Evolutionary conservation across 306 rosid species (phyloP), one percentile per base, ranked within the genome.

Genomic region (Alnus rubra): DNA sequence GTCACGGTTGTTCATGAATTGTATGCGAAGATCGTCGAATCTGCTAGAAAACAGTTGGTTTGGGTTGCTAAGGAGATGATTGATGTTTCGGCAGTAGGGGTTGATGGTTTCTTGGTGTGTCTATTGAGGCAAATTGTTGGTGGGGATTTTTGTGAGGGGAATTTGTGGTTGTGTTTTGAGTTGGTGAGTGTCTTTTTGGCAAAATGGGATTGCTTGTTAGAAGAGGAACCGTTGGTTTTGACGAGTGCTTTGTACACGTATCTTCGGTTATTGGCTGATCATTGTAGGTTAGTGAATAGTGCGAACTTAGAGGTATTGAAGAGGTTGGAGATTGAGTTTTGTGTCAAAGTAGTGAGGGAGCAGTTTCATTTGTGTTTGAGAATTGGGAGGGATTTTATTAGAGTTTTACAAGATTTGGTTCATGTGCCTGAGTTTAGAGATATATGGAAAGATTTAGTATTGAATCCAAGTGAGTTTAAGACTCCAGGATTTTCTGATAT

Each of bases 361-460:
- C 86, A 90, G 68, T 94, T 94, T 74, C 83, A 75, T 70, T 47
- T 92, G 71, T 90, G 97, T 74, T 82, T 94, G 77, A 87, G 81
- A 71, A 86, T 92, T 72, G 98, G 98, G 75, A 89, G 93, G 85
- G 97, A 94, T 81, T 79, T 94, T 45, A 77, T 94, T 81, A 82
- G 98, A 37, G 77, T 94, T 64, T 73, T 92, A 74, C 94, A 92
- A 82, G 92, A 89, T 82, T 84, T 92, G 76, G 87, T 87, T 82
- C 91, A 87, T 72, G 84, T 94, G 58, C 88, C 86, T 0, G 92
- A 94, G 76, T 87, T 94, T 71, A 78, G 81, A 80, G 85, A 83
- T 64, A 78, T 92, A 78, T 92, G 88, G 93, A 86, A 89, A 81
- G 96, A 88, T 69, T 68, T 92, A 70, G 62, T 86, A 55, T 39